Evolutionary conservation across 225 moss, liverwort and hornwort species (phyloP).

Genomic region (Marchantia paleacea): DNA sequence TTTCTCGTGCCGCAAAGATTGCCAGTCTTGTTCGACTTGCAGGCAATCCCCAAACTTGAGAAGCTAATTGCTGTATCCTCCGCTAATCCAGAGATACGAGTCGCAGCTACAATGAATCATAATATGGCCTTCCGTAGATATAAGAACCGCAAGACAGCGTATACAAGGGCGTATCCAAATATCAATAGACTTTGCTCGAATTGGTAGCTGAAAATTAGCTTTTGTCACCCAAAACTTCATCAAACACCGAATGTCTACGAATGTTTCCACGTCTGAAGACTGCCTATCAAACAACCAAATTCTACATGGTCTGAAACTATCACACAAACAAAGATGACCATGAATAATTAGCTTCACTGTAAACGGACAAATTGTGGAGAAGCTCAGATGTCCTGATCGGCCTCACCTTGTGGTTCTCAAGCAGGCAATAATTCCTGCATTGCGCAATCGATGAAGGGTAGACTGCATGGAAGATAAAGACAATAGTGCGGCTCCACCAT

Average conservation of each 20-base stretch:
- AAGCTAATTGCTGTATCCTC: too few relatives aligned
- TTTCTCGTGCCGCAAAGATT: not conserved
- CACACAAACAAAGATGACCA: too few relatives aligned
- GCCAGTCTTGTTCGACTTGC: not conserved
- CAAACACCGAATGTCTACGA: too few relatives aligned
- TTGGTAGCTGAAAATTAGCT: too few relatives aligned
- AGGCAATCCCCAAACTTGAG: not conserved
- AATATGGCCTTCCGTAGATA: too few relatives aligned
- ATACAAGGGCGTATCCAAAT: too few relatives aligned
- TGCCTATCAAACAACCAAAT: too few relatives aligned
- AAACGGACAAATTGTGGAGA: not conserved
- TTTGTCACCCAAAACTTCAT: too few relatives aligned
- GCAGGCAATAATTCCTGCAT: conserved; percentile 58
- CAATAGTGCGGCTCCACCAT: not conserved
- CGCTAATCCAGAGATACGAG: not conserved
- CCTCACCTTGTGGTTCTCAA: conserved; percentile 55
- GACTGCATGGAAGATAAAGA: conserved; percentile 31
- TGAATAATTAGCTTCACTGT: not conserved
- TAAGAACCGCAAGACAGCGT: too few relatives aligned
- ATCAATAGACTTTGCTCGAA: too few relatives aligned
- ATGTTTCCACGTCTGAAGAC: too few relatives aligned
- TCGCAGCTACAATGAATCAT: not conserved
- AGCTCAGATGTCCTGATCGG: not conserved
- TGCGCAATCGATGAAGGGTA: conserved; percentile 38
- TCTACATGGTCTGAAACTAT: too few relatives aligned